Base-by-base conservation (phyloP, 768 basidiomycete species). In the Mycena polygramma region DNA sequence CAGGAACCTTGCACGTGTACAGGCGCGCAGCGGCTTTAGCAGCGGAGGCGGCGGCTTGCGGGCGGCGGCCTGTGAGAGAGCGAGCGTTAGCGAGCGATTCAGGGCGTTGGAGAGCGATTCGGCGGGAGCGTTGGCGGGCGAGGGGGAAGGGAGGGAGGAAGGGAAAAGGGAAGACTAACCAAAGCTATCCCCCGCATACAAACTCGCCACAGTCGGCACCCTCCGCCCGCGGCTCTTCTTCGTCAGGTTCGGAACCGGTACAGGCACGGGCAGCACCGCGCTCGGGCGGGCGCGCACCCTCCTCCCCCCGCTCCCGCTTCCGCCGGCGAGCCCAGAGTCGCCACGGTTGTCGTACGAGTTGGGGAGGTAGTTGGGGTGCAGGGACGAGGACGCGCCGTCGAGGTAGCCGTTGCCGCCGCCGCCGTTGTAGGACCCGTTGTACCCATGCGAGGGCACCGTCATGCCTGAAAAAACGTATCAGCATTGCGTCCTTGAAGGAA, bases 1-100 rank as follows among this genome's bases (percentile, higher is more conserved):
- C 92, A 0, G 87, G 82, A 0, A 92, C 92, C 22, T 84, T 83
- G 78, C 94, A 95, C 69, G 88, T 83, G 78, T 90, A 92, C 41
- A 41, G 41, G 11, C 41, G 41, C 41, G 41, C 41, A 41, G 45
- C 45, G 14, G 45, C 45, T 20, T 46, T 46, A 3, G 45, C 14
- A 19, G 45, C 7, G 45, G 45, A 15, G 10, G 45, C 30, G 30
- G 30, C 30, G 30, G 30, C 30, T 30, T 30, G 30, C 30, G 30
- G 45, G 19, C 45, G 45, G 45, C 45, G 45, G 45, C 45, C 17
- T 43, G 41, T 10, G 41, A 17, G 41, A 2, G 41, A 43, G 17
- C 7, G 7, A 4, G 2, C 41, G 15, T 41, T 7, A 41, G 41
- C 41, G n/a, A n/a, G 8, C 41, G 41, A 41, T 10, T 4, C 41